Evolutionary conservation across 768 basidiomycete genomes (phyloP).

Genomic region (Pleurotus platypus): DNA sequence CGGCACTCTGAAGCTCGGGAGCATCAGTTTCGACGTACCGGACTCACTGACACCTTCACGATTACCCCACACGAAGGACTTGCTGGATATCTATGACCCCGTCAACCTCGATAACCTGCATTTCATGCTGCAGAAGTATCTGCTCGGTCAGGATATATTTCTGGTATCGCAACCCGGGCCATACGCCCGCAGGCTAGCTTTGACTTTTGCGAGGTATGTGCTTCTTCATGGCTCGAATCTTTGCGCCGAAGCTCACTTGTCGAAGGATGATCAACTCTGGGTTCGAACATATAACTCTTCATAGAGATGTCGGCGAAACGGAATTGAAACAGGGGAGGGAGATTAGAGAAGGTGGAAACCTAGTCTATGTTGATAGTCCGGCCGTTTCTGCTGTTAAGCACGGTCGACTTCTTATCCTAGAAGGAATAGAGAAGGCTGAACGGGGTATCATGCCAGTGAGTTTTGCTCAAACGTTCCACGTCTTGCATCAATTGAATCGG

Average conservation of each 20-base stretch:
- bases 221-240: neutral
- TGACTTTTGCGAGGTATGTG: conserved; percentile 59
- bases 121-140: conserved; percentile 65
- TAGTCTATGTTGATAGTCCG: conserved; percentile 66
- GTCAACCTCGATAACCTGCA: conserved; percentile 57
- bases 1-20: conserved; percentile 55
- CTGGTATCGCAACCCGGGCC: conserved; percentile 65
- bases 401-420: conserved; percentile 61
- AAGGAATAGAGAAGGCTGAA: conserved; percentile 71
- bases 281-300: conserved; percentile 65
- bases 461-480: conserved; percentile 1
- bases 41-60: conserved; percentile 43
- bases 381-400: conserved; percentile 64
- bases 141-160: conserved; percentile 67
- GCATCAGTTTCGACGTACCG: conserved; percentile 54
- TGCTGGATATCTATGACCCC: conserved; percentile 49
- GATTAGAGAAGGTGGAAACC: conserved; percentile 55
- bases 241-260: neutral
- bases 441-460: conserved; percentile 69
- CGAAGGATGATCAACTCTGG: conserved; percentile 58
- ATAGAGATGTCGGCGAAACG: conserved; percentile 69
- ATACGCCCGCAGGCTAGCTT: conserved; percentile 56
- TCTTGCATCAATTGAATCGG: neutral
- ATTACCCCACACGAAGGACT: conserved; percentile 37
- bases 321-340: conserved; percentile 72